Percentiles rank a stretch among this genome's conserved stretches.
phyloP scores from a whole-genome alignment of 1,139 yeast species.

The Hemisphaericaspora xylanilytica region DNA sequence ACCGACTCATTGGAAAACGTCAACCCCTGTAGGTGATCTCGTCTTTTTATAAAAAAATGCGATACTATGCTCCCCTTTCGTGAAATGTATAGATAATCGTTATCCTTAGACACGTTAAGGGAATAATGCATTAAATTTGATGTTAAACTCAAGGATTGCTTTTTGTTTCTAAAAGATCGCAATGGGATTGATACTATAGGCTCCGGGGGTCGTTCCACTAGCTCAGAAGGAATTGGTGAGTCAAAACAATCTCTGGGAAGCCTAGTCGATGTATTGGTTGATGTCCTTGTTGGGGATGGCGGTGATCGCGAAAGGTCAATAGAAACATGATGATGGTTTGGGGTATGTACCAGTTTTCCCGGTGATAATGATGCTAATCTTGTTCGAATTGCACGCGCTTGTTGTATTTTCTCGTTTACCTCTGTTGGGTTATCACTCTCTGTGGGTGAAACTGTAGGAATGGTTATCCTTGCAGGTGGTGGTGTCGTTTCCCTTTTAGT shows the following conservation, averaged over 20 bases:
- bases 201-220: not conserved
- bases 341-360: not conserved
- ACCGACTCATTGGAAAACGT: conserved; percentile 11
- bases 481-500: no score
- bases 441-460: no score
- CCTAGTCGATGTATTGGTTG: not conserved
- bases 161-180: not conserved
- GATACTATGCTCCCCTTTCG: conserved; percentile 6
- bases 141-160: not conserved
- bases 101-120: conserved; percentile 12
- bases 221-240: not conserved
- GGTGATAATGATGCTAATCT: no score
- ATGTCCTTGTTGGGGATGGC: not conserved
- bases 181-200: not conserved
- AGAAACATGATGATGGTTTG: not conserved
- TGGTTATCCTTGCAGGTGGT: no score
- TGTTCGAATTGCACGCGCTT: no score
- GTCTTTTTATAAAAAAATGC: conserved; percentile 10
- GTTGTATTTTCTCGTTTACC: no score
- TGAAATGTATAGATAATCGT: conserved; percentile 10
- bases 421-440: no score
- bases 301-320: not conserved
- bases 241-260: conserved; percentile 9
- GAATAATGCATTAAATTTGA: not conserved
- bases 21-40: conserved; percentile 10